Percentiles rank a stretch among this genome's conserved stretches.
phyloP scores from a whole-genome alignment of 139 green algal genomes.

The Ulvella scutata region DNA sequence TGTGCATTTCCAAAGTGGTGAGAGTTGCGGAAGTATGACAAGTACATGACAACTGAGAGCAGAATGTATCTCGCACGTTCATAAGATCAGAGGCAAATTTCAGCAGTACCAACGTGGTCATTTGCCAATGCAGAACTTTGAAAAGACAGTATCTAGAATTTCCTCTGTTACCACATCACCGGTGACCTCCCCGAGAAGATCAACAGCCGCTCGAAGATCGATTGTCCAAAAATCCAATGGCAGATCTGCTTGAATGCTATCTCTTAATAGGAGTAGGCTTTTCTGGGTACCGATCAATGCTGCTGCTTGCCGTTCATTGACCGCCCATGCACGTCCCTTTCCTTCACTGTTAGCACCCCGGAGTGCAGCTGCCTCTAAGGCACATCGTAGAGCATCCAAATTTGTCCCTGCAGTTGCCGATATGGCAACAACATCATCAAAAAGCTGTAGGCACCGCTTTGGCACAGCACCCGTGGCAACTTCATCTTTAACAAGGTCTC shows the following conservation, averaged over 20 bases:
- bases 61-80: no score
- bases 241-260: constrained; percentile 44
- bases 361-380: constrained; percentile 16
- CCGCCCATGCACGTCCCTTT: constrained; percentile 45
- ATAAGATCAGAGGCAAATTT: no score
- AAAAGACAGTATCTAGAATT: constrained; percentile 81
- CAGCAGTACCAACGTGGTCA: no score
- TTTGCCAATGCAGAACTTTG: constrained; percentile 70
- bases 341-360: background rate
- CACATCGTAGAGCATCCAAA: constrained; percentile 41
- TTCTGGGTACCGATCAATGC: constrained; percentile 52
- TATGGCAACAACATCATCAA: constrained; percentile 33
- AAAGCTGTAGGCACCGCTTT: background rate
- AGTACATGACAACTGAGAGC: no score
- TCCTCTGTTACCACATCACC: constrained; percentile 72
- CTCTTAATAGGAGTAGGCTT: constrained; percentile 26
- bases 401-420: constrained; percentile 40
- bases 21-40: no score
- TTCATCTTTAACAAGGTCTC: constrained; percentile 41
- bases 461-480: background rate
- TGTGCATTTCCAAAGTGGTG: no score
- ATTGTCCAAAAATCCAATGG: constrained; percentile 96
- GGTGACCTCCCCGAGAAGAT: constrained; percentile 78
- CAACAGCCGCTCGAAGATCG: constrained; percentile 65
- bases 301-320: constrained; percentile 83